These are phyloP conservation scores for Puccinia novopanici DNA, from an alignment of 1,284 basidiomycete species.

Conservation along the genomic window DNA sequence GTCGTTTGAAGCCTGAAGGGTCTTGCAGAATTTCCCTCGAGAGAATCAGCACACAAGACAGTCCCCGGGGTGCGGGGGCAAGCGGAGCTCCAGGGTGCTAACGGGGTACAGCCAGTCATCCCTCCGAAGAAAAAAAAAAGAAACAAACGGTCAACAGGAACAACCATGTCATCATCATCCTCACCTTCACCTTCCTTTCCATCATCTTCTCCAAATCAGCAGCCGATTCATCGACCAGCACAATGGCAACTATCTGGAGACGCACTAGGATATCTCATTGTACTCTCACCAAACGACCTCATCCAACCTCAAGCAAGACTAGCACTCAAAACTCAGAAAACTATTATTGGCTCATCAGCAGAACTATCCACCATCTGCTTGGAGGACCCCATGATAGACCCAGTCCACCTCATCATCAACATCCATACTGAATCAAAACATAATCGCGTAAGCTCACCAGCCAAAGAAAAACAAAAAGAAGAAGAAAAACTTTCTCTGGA, in stretches of 20 bases:
- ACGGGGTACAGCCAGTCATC: no score
- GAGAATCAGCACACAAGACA: no score
- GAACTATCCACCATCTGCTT: slow-evolving; percentile 1
- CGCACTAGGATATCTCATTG: slow-evolving; percentile 7
- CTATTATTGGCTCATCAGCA: neutral
- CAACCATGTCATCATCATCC: no score
- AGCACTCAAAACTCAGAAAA: neutral
- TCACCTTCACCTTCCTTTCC: no score
- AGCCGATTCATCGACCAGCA: neutral
- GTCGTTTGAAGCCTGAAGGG: no score
- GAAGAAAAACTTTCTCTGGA: neutral
- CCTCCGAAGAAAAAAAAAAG: no score
- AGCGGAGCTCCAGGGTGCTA: no score
- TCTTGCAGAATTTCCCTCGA: no score
- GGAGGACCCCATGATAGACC: neutral
- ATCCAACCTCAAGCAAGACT: neutral
- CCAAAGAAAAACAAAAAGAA: neutral
- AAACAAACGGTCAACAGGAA: no score
- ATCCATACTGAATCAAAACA: neutral
- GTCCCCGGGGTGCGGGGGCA: no score
- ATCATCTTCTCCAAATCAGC: neutral
- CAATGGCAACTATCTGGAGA: no score
- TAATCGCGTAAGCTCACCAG: neutral
- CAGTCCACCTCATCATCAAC: slow-evolving; percentile 19
- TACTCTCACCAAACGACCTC: neutral